These are phyloP conservation scores for Heliocybe sulcata DNA, from an alignment of 1,284 basidiomycete species.

Conservation along the genomic window DNA sequence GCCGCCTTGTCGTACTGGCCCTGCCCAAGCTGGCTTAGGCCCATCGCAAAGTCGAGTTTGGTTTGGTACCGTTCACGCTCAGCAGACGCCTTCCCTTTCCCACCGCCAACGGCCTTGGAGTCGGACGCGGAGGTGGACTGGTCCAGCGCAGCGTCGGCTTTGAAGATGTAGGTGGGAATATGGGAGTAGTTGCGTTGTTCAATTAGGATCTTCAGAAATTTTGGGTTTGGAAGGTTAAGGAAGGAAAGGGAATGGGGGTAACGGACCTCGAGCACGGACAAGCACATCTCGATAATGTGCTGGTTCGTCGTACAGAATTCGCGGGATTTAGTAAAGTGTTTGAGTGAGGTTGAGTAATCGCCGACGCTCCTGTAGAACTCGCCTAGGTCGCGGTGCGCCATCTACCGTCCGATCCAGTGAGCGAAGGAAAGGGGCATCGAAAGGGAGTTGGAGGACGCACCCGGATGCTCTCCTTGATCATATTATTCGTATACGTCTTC, in stretches of 20 bases:
- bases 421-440: neutral
- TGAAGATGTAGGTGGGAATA: constrained; percentile 82
- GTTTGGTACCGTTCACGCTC: constrained; percentile 64
- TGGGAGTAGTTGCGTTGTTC: constrained; percentile 81
- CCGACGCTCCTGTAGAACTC: constrained; percentile 67
- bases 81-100: constrained; percentile 35
- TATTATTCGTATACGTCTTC: constrained; percentile 84
- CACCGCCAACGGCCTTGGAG: constrained; percentile 16
- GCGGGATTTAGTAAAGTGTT: constrained; percentile 77
- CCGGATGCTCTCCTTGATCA: constrained; percentile 92
- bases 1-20: constrained; percentile 75
- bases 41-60: constrained; percentile 74
- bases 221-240: too few species aligned
- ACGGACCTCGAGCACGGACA: constrained; percentile 69
- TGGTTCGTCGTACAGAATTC: constrained; percentile 83
- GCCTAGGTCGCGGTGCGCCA: constrained; percentile 83
- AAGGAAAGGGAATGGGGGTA: neutral
- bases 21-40: constrained; percentile 64
- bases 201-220: constrained; percentile 54
- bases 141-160: constrained; percentile 84
- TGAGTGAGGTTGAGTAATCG: constrained; percentile 61
- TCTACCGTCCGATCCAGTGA: constrained; percentile 19
- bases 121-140: constrained; percentile 31
- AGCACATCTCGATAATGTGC: constrained; percentile 82
- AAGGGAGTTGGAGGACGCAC: constrained; percentile 35